Evolutionary conservation across 140 eudicot genomes (phyloP), one percentile per base, ranked within the genome.

Genomic region (Cichorium intybus): DNA sequence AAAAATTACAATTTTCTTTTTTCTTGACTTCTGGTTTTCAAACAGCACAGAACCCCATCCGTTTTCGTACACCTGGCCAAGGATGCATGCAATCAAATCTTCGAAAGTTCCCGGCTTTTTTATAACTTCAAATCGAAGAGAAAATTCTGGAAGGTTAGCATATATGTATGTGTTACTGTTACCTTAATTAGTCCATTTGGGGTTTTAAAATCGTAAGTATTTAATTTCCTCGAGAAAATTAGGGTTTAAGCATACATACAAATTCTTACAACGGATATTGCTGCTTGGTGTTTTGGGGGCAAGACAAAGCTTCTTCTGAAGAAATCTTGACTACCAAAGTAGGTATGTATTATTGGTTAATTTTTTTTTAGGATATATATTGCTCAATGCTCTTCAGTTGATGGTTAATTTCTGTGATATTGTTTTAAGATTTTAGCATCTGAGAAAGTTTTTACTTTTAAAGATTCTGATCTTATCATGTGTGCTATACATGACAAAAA

Each of bases 81-180:
- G 72, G 72, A 48, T 63, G 73, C 62, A 73, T 73, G 66, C 45
- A 55, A 33, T 37, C 61, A 64, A 64, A 64, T 73, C 54, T 59
- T 58, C 37, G 67, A 23, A 47, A 15, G 28, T 45, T 12, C 26
- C 45, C 22, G 49, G 56, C 57, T 69, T 69, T 56, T 29, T 68
- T 57, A 20, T 37, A 12, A 45, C 23, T 43, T 50, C 20, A 65
- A 56, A 64, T 65, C 33, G 56, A 65, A 65, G 53, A 24, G 23
- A 34, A 47, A 33, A 7, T 56, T 41, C 57, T 64, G 66, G 26
- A 39, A 66, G 73, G 79, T 66, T 66, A 35, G 68, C 15, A 46
- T 15, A 22, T 24, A 58, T 28, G 1, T 51, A 15, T 17, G 10
- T 54, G 22, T n/a, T n/a, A n/a, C n/a, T 56, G 60, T 48, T 47